A percentile compares a stretch with the other conserved stretches of the same genome.
Conservation (phyloP, 2,329 filamentous ascomycete genomes). For the Decorospora gaudefroyi region DNA sequence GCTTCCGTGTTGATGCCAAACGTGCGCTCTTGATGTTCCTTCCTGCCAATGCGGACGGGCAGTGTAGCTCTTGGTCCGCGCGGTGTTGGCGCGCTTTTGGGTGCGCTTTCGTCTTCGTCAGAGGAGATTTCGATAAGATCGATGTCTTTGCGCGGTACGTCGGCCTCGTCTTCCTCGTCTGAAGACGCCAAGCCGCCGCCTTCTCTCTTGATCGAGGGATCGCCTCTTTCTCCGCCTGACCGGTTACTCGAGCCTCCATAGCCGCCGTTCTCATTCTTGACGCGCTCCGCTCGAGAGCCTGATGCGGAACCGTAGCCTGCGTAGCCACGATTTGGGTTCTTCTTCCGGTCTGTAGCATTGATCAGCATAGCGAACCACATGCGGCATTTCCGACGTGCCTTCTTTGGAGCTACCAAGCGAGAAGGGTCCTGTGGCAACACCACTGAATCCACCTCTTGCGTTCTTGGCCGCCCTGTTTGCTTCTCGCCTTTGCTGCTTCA, state of each 20-base stretch:
- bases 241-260: slow-evolving; percentile 21
- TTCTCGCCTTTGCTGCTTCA: slow-evolving; percentile 28
- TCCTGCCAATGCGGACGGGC: slow-evolving; percentile 61
- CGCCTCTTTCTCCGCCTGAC: slow-evolving; percentile 20
- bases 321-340: slow-evolving; percentile 22
- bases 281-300: slow-evolving; percentile 36
- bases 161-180: slow-evolving; percentile 56
- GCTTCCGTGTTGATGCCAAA: slow-evolving; percentile 60
- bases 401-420: slow-evolving; percentile 39
- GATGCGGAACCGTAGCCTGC: slow-evolving; percentile 35
- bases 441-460: slow-evolving; percentile 52
- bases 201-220: slow-evolving; percentile 32
- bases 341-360: slow-evolving; percentile 27
- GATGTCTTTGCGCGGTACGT: slow-evolving; percentile 57
- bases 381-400: slow-evolving; percentile 21
- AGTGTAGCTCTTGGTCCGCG: slow-evolving; percentile 32
- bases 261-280: slow-evolving; percentile 42
- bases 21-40: slow-evolving; percentile 60
- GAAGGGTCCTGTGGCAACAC: slow-evolving; percentile 51
- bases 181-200: slow-evolving; percentile 53
- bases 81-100: slow-evolving; percentile 24
- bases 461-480: slow-evolving; percentile 35
- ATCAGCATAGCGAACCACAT: slow-evolving; percentile 7
- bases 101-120: slow-evolving; percentile 53
- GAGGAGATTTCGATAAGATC: slow-evolving; percentile 64